Conservation (phyloP, 176 grass and related monocot species). For the Oryza officinalis region DNA sequence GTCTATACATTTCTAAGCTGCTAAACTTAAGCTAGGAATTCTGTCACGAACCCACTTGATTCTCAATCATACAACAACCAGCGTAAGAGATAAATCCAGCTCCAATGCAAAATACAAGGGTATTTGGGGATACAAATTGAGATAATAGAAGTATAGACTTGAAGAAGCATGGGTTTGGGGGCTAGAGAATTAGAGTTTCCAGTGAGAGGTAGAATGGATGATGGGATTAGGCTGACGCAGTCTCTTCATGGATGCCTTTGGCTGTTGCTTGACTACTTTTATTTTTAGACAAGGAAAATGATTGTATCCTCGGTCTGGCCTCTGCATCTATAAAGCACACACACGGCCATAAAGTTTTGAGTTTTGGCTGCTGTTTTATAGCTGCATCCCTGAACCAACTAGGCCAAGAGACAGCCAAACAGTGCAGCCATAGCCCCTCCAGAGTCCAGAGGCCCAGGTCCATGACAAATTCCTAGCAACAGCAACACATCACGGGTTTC, state of each 20-base stretch:
- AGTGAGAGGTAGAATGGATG: no score
- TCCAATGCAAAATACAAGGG: not conserved
- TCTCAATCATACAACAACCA: not conserved
- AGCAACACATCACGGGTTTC: not conserved
- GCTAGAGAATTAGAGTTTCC: no score
- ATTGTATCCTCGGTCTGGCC: not conserved
- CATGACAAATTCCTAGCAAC: not conserved
- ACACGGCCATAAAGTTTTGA: no score
- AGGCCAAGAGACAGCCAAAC: not conserved
- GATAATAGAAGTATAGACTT: no score
- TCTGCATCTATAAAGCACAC: not conserved
- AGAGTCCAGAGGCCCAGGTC: not conserved
- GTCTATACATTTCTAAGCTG: slow-evolving; percentile 22
- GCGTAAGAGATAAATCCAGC: not conserved
- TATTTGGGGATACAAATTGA: not conserved
- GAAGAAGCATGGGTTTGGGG: no score
- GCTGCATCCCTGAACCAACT: not conserved
- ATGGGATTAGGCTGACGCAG: no score
- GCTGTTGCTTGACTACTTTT: not conserved
- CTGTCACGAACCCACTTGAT: not conserved
- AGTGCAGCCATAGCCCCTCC: not conserved
- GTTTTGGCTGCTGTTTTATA: not conserved
- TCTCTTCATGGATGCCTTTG: no score
- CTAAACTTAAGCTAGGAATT: not conserved
- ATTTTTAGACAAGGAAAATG: not conserved